Conservation (phyloP, 78 protist species). For the Bigelowiella natans region DNA sequence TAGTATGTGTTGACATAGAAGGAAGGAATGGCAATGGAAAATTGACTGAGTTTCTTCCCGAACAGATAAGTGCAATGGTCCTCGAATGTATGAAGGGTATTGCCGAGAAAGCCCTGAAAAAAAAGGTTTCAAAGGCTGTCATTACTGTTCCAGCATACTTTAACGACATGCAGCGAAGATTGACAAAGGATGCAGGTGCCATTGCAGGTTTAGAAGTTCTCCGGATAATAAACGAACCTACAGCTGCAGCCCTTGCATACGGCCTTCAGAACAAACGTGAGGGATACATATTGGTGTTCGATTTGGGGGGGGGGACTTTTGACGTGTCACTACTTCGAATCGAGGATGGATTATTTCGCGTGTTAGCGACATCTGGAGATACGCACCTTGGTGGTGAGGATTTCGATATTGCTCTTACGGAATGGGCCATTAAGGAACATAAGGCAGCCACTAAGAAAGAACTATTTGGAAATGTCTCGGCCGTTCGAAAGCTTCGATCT, state of each 20-base stretch:
- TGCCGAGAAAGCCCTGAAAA: neutral
- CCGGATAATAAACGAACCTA: constrained; percentile 99
- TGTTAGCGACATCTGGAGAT: constrained; percentile 87
- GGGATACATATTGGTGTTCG: constrained; percentile 84
- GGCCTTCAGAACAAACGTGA: constrained; percentile 59
- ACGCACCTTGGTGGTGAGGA: constrained; percentile 76
- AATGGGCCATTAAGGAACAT: neutral
- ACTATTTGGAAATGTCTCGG: neutral
- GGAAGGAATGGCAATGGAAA: constrained; percentile 18
- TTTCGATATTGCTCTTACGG: neutral
- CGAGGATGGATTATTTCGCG: constrained; percentile 88
- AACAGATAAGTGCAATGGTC: constrained; percentile 96
- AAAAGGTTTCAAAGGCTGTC: constrained; percentile 65
- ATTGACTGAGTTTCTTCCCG: constrained; percentile 52
- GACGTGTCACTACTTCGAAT: constrained; percentile 92
- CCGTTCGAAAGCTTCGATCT: neutral
- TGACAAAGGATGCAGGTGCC: constrained; percentile 67
- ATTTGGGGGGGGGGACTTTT: constrained; percentile 99
- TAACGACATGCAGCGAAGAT: constrained; percentile 96
- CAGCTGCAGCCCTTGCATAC: constrained; percentile 96
- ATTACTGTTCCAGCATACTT: constrained; percentile 99
- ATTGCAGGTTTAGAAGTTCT: constrained; percentile 65
- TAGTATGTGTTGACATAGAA: neutral
- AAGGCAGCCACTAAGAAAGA: neutral
- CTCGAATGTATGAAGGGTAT: constrained; percentile 25